Percentiles rank a stretch among this genome's conserved stretches.
phyloP scores from a whole-genome alignment of 176 grass and related monocot species.

The Secale cereale region DNA sequence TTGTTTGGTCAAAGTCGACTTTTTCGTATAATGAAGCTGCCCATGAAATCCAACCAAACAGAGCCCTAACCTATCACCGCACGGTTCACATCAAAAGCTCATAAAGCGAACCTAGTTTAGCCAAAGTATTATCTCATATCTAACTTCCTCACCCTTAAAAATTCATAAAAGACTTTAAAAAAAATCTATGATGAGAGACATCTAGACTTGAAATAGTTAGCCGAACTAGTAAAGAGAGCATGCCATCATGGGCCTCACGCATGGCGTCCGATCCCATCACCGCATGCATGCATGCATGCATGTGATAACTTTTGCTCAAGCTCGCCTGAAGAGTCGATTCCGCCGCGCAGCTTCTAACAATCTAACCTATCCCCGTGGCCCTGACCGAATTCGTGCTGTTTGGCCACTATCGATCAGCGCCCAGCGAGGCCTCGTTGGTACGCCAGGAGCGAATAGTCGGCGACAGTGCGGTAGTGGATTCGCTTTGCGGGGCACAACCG shows the following conservation, averaged over 20 bases:
- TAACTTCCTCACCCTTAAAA: no score
- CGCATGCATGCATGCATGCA: not conserved
- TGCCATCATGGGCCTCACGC: not conserved
- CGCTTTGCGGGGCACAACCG: not conserved
- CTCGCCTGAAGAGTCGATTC: not conserved
- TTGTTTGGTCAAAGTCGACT: no score
- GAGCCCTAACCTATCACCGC: not conserved
- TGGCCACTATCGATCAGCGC: not conserved
- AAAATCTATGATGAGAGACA: no score
- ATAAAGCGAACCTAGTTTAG: not conserved
- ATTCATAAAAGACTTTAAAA: no score
- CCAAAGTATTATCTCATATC: no score
- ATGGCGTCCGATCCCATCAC: not conserved
- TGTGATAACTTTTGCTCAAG: not conserved
- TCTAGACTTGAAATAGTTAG: no score
- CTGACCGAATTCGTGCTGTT: not conserved
- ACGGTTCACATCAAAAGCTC: not conserved
- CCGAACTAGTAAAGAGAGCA: not conserved
- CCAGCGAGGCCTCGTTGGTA: not conserved
- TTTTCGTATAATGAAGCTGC: not conserved
- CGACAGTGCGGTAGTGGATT: not conserved
- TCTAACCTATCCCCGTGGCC: not conserved
- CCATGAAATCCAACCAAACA: not conserved
- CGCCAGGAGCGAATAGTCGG: not conserved
- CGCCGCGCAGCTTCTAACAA: not conserved